phyloP scores from a whole-genome alignment of 305 asterid genomes.

The Euphrasia arctica region DNA sequence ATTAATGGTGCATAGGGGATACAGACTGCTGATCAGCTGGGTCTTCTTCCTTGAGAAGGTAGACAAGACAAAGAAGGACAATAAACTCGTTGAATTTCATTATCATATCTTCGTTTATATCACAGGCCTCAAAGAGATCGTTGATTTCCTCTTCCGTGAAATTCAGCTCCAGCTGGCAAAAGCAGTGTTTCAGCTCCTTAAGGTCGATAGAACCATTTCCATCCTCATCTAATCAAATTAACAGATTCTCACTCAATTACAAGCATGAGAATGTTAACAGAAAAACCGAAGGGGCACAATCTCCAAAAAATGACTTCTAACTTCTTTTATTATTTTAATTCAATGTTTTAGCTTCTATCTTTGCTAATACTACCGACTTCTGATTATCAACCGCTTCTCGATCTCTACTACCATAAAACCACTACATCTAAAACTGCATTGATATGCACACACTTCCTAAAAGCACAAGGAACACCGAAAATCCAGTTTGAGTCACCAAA shows the following conservation, averaged over 20 bases:
- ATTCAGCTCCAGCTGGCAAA: constrained; percentile 54
- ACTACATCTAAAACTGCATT: background rate
- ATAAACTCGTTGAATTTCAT: constrained; percentile 79
- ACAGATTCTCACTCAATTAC: constrained; percentile 1
- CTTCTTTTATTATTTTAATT: background rate
- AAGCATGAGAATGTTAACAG: background rate
- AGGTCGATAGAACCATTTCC: constrained; percentile 70
- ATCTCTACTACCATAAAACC: background rate
- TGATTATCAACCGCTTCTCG: background rate
- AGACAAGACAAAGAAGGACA: constrained; percentile 83
- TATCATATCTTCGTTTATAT: constrained; percentile 67
- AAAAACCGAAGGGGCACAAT: background rate
- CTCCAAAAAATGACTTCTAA: background rate
- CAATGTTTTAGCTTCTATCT: background rate
- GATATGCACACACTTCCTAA: background rate
- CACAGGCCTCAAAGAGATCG: constrained; percentile 78
- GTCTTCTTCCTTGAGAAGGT: constrained; percentile 73
- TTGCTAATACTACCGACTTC: background rate
- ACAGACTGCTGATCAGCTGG: constrained; percentile 43
- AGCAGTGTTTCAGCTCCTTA: constrained; percentile 71
- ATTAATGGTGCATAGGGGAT: constrained; percentile 32
- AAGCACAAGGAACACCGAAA: background rate
- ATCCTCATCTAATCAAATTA: constrained; percentile 50
- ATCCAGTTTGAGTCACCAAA: too few relatives aligned
- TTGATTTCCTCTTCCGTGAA: constrained; percentile 69